Base-by-base conservation (phyloP, 495 filamentous ascomycete species). In the Aspergillus affinis region DNA sequence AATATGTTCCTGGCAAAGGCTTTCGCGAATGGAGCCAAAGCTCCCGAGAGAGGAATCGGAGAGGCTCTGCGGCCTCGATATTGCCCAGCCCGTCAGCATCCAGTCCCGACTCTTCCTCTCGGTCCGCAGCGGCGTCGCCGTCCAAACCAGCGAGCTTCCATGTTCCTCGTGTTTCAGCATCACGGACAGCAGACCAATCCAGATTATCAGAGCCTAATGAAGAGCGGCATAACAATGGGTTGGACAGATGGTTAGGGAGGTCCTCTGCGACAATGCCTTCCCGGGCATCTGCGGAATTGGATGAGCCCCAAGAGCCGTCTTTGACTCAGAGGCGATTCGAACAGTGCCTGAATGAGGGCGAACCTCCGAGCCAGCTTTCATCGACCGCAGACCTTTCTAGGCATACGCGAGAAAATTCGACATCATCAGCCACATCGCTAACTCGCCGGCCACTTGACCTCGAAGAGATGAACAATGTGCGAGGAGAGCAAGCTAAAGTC, bases 191-290 rank as follows among this genome's bases (percentile, higher is more conserved):
- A 59, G 36, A 26, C 67, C 59, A 50, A 17, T 68, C 58, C 6
- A 62, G 60, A 1, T 64, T 64, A 17, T 62, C 72, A 26, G 66
- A 73, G 29, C 66, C 63, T 6, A 71, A 73, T 45, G 57, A 63
- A 50, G 72, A 75, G 26, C 68, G 68, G 6, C 75, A 75, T 53
- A 74, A 71, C 0, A 79, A 75, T 48, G 76, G 73, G 18, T 64
- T 79, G 0, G 77, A 79, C 54, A 74, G 73, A 13, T 77, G 68
- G 75, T 77, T 79, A 46, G 59, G 63, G 8, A 73, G 61, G 4
- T 69, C 65, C 0, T 72, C 70, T 1, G 70, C 72, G 36, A 54
- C 49, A 0, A 57, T 67, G 0, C 50, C 68, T 15, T 15, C 54
- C 1, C 57, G 55, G 46, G 46, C 17, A 0, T 10, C 60, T 4